Conservation (phyloP, 148 eudicot genomes). For the Gaultheria prostrata region DNA sequence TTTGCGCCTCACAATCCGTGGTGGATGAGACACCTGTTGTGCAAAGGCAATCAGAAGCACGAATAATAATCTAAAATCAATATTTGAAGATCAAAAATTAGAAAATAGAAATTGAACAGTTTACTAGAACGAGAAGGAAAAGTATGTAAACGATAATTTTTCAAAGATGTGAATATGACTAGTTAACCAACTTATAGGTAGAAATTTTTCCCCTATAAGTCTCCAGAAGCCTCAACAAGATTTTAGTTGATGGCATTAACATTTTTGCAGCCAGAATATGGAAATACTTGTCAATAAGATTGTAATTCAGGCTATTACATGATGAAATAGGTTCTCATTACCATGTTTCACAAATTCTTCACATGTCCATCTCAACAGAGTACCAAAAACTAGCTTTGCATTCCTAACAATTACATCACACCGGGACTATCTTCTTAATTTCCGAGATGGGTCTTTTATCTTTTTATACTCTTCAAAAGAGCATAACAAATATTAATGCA, state of each 20-base stretch:
- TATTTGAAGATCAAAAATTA: not conserved
- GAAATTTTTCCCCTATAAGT: not conserved
- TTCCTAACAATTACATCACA: not conserved
- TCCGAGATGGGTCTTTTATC: constrained; percentile 4
- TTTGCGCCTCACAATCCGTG: constrained; percentile 43
- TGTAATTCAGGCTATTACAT: not conserved
- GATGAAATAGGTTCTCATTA: not conserved
- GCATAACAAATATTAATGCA: not conserved
- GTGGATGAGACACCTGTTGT: constrained; percentile 42
- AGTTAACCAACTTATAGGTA: not conserved
- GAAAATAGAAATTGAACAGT: not conserved
- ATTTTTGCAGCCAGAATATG: not conserved
- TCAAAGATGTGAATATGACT: constrained; percentile 4
- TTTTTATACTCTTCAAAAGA: not conserved
- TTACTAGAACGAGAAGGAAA: not conserved
- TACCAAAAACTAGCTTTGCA: not conserved
- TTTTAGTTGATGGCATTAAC: not conserved
- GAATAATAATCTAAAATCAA: not conserved
- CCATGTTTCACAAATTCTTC: not conserved
- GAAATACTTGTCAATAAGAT: not conserved
- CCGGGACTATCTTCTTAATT: not conserved
- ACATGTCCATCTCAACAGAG: not conserved
- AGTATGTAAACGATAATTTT: not conserved
- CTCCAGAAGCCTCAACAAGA: constrained; percentile 2
- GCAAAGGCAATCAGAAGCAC: not conserved